Evolutionary conservation across 1,284 basidiomycete species (phyloP).

Genomic region (Baeospora myosura): DNA sequence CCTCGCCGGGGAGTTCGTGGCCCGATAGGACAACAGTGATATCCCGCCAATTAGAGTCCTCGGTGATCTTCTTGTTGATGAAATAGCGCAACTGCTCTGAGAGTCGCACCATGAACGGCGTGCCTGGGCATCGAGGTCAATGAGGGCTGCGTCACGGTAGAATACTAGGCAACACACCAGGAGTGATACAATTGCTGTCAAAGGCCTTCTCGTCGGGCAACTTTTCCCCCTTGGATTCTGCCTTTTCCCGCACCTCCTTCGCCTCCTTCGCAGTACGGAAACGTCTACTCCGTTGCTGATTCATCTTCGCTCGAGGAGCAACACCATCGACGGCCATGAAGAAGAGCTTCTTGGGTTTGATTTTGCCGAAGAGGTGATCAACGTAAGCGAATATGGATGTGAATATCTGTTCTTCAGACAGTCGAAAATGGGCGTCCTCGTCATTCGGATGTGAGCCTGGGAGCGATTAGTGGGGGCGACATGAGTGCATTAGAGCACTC

Average conservation of each 20-base stretch:
- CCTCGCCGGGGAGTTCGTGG: slow-evolving; percentile 98
- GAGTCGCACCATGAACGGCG: slow-evolving; percentile 89
- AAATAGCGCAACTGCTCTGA: slow-evolving; percentile 94
- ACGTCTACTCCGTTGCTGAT: slow-evolving; percentile 91
- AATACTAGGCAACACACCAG: slow-evolving; percentile 54
- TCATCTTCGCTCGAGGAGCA: slow-evolving; percentile 99
- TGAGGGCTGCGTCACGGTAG: neutral
- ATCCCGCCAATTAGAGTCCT: slow-evolving; percentile 90
- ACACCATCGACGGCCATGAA: slow-evolving; percentile 99
- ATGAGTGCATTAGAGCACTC: too few relatives aligned
- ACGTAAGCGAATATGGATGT: slow-evolving; percentile 96
- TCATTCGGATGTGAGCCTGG: slow-evolving; percentile 87
- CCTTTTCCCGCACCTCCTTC: slow-evolving; percentile 81
- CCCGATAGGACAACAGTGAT: slow-evolving; percentile 93
- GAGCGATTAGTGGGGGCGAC: too few relatives aligned
- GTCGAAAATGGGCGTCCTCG: slow-evolving; percentile 89
- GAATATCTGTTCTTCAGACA: slow-evolving; percentile 93
- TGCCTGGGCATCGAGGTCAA: slow-evolving; percentile 47
- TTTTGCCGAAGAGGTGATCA: slow-evolving; percentile 94
- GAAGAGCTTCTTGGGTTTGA: slow-evolving; percentile 94
- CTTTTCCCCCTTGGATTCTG: slow-evolving; percentile 83
- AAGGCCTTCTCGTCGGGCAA: slow-evolving; percentile 92
- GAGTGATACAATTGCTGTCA: slow-evolving; percentile 98
- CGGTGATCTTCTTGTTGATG: slow-evolving; percentile 93
- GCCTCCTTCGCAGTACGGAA: slow-evolving; percentile 95